Percentiles rank a stretch among this genome's conserved stretches.
Conservation (phyloP, 345 rosid genomes). For the Eutrema japonicum region DNA sequence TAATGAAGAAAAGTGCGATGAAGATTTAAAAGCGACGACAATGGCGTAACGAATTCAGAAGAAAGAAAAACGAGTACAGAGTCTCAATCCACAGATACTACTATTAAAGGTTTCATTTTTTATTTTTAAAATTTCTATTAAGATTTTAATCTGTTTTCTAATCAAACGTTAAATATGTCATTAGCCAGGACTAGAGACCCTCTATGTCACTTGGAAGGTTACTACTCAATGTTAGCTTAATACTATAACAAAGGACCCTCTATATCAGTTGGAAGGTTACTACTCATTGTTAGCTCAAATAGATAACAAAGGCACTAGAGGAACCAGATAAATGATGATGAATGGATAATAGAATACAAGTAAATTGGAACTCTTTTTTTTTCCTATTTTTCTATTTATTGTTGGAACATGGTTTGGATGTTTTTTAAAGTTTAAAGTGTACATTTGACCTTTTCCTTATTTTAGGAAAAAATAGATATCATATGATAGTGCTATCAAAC, state of each 20-base stretch:
- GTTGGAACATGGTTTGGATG: background rate
- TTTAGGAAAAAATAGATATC: background rate
- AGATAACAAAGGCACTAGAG: constrained; percentile 70
- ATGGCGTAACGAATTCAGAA: constrained; percentile 36
- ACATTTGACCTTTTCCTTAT: background rate
- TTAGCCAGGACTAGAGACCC: background rate
- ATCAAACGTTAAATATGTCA: constrained; percentile 13
- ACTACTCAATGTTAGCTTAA: background rate
- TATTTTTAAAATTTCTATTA: background rate
- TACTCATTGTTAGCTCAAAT: background rate
- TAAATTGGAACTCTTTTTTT: too few species aligned
- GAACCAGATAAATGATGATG: constrained; percentile 63
- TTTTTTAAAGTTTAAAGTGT: background rate
- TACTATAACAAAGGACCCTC: constrained; percentile 59
- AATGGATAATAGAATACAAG: constrained; percentile 15
- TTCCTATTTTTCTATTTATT: background rate
- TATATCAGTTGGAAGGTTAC: fast-evolving
- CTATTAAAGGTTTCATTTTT: background rate
- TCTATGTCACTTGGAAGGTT: background rate
- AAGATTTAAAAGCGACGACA: constrained; percentile 37
- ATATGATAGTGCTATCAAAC: too few species aligned
- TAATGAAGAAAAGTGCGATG: constrained; percentile 38
- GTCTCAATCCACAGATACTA: constrained; percentile 31
- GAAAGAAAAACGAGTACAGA: constrained; percentile 13
- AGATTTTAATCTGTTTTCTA: background rate